Conservation (phyloP, 768 basidiomycete species). For the Lactarius psammicola region DNA sequence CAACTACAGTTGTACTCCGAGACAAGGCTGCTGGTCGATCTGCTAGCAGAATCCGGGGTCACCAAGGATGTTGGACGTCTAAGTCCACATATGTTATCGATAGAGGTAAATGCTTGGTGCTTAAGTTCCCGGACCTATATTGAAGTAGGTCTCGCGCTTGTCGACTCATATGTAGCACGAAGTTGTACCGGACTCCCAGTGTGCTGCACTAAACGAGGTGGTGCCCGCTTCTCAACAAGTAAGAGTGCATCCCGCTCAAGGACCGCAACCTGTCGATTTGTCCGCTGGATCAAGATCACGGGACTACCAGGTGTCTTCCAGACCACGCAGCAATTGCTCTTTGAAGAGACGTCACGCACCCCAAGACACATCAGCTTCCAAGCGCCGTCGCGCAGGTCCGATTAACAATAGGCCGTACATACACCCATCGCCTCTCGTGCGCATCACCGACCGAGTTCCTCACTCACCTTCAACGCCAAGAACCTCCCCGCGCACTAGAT, state of each 20-base stretch:
- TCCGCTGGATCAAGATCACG: background rate
- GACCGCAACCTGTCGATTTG: background rate
- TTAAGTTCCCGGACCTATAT: background rate
- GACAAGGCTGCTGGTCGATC: background rate
- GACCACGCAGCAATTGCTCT: no score
- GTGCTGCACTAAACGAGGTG: background rate
- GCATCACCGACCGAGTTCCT: background rate
- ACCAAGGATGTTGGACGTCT: background rate
- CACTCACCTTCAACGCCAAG: conserved; percentile 1
- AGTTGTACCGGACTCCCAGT: conserved; percentile 21
- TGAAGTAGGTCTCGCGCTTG: background rate
- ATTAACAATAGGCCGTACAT: background rate
- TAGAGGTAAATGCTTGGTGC: conserved; percentile 12
- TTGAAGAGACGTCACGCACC: background rate
- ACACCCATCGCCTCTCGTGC: background rate
- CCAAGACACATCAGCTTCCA: conserved; percentile 4
- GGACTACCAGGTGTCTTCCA: background rate
- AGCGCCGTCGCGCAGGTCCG: background rate
- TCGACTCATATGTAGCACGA: conserved; percentile 9
- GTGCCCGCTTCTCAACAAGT: background rate
- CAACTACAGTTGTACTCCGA: background rate
- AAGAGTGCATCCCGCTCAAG: background rate
- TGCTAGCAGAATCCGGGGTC: background rate
- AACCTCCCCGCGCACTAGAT: background rate
- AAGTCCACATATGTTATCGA: background rate